These are phyloP conservation scores for Lycium ferocissimum DNA, from an alignment of 257 asterid genomes.

Conservation along the genomic window DNA sequence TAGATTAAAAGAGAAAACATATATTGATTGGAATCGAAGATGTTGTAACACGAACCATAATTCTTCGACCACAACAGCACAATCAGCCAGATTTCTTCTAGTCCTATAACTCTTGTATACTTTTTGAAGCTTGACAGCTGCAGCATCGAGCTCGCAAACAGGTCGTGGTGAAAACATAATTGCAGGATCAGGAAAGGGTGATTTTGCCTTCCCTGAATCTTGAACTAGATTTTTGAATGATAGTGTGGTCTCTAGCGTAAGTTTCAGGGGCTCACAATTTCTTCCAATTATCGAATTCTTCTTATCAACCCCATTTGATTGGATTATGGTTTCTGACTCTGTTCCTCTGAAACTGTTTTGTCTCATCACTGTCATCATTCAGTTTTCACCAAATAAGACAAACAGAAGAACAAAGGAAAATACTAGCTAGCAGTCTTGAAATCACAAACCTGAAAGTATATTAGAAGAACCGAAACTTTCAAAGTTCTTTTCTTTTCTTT, in stretches of 20 bases:
- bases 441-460: no score
- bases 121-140: constrained; percentile 87
- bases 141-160: constrained; percentile 82
- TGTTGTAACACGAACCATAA: constrained; percentile 64
- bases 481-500: neutral
- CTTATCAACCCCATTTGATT: constrained; percentile 38
- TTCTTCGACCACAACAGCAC: constrained; percentile 97
- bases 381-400: constrained; percentile 9
- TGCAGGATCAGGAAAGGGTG: constrained; percentile 65
- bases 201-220: constrained; percentile 34
- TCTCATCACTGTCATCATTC: constrained; percentile 44
- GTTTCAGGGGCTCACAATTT: constrained; percentile 64
- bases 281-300: constrained; percentile 62
- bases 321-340: constrained; percentile 43
- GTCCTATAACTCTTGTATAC: constrained; percentile 92
- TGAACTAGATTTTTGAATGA: constrained; percentile 73
- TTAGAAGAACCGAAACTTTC: neutral
- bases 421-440: no score
- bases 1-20: neutral
- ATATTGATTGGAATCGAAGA: neutral
- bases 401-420: no score
- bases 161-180: constrained; percentile 73
- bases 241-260: constrained; percentile 60
- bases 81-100: constrained; percentile 88
- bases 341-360: constrained; percentile 41